Base-by-base conservation (phyloP, 2,329 filamentous ascomycete genomes). In the Aplosporella prunicola region DNA sequence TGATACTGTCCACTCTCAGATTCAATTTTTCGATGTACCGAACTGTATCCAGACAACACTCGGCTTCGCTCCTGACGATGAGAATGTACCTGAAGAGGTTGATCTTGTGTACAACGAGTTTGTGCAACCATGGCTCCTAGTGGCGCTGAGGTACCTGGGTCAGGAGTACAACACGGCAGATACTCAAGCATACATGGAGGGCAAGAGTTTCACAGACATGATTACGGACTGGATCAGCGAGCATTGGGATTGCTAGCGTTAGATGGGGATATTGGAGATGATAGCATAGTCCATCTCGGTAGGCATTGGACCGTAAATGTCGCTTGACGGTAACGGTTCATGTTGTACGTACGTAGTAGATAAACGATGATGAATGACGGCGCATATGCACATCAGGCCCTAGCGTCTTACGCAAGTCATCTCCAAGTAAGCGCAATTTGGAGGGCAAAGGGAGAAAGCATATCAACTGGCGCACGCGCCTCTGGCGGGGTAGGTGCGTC, bases 101-200 rank as follows among this genome's bases (percentile, higher is more conserved):
- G 89, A 96, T 56, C 57, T 98, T 6, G 78, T 95, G 10, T 98
- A 93, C 54, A 75, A 93, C 41, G 87, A 93, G 55, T 98, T 95
- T 57, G 78, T 96, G 23, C 74, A 91, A 60, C 78, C 78, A 8
- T 93, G 82, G 73, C 66, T 96, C 25, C 60, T 93, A 13, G 63
- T 81, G 9, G 87, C 86, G 3, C 64, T 94, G 43, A 76, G 78
- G 42, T 77, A 71, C 47, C 55, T 73, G 8, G 71, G 71, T 2
- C 57, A 71, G 34, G 65, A 65, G 41, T 64, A 70, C 46, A 59
- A 63, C 26, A 57, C 63, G 14, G 55, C 61, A 22, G 71, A 79
- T 40, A 71, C 72, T 20, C 57, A 63, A 24, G 53, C 57, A 11
- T 78, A 71, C 45, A 66, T 74, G 50, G 60, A 64, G 4, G 68